A percentile compares a stretch with the other conserved stretches of the same genome.
These are phyloP conservation scores for Mucor piriformis DNA, from an alignment of 371 early-diverging fungal species.

Conservation along the genomic window DNA sequence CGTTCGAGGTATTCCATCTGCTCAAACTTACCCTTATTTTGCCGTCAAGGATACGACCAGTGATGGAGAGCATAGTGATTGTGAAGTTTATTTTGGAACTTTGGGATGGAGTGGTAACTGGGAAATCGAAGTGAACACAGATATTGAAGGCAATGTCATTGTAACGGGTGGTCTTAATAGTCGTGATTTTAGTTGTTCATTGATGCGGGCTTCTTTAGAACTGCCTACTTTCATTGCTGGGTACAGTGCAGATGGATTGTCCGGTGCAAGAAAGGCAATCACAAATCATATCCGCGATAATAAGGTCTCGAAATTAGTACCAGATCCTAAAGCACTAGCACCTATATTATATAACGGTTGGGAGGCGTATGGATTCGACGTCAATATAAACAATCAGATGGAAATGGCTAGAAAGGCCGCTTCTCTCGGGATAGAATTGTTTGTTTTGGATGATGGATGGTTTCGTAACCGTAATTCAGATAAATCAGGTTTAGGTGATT, in stretches of 20 bases:
- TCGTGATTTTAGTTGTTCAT: slow-evolving; percentile 31
- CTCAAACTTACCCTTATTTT: slow-evolving; percentile 45
- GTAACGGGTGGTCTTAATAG: slow-evolving; percentile 44
- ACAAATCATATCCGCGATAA: slow-evolving; percentile 24
- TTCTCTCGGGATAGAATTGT: slow-evolving; percentile 41
- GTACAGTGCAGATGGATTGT: slow-evolving; percentile 30
- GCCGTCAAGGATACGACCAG: slow-evolving; percentile 31
- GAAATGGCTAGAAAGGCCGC: slow-evolving; percentile 33
- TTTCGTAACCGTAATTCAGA: slow-evolving; percentile 39
- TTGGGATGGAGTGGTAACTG: slow-evolving; percentile 50
- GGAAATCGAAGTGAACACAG: slow-evolving; percentile 32
- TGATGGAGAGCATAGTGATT: slow-evolving; percentile 19
- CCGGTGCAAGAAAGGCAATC: slow-evolving; percentile 37
- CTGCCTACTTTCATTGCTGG: slow-evolving; percentile 34
- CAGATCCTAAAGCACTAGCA: not conserved
- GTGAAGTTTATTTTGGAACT: slow-evolving; percentile 43
- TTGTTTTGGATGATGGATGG: slow-evolving; percentile 65
- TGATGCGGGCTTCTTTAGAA: slow-evolving; percentile 3
- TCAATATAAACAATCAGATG: slow-evolving; percentile 32
- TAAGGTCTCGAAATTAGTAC: slow-evolving; percentile 7
- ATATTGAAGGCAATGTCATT: slow-evolving; percentile 24
- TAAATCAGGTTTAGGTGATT: slow-evolving; percentile 56
- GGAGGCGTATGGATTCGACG: slow-evolving; percentile 46
- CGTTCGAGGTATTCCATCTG: slow-evolving; percentile 41
- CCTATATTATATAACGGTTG: slow-evolving; percentile 49